A percentile compares a stretch with the other conserved stretches of the same genome.
Evolutionary conservation across 140 eudicot genomes (phyloP).

Genomic region (Oenanthe javanica): DNA sequence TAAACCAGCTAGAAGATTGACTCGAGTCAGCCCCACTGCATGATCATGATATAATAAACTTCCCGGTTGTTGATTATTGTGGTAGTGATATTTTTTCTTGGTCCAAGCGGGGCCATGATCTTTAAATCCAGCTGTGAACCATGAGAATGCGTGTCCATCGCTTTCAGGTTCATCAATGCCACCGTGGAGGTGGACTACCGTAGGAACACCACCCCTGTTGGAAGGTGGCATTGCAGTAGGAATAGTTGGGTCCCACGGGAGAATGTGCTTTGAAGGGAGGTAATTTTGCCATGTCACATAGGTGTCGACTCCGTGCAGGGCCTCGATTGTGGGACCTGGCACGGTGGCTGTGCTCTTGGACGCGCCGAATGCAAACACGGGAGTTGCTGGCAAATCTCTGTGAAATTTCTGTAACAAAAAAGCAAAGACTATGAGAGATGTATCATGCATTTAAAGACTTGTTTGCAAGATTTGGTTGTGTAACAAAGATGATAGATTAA

Average conservation of each 20-base stretch:
- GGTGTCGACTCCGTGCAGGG: slow-evolving; percentile 67
- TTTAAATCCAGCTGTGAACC: slow-evolving; percentile 65
- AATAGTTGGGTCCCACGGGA: slow-evolving; percentile 86
- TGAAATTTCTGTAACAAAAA: slow-evolving; percentile 63
- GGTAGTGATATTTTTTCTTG: slow-evolving; percentile 52
- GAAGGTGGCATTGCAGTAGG: slow-evolving; percentile 55
- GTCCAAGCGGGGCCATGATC: slow-evolving; percentile 71
- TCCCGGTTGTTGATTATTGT: slow-evolving; percentile 74
- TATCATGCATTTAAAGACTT: no score
- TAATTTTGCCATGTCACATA: slow-evolving; percentile 55
- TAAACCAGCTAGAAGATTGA: slow-evolving; percentile 82
- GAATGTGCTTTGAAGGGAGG: slow-evolving; percentile 78
- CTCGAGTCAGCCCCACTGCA: slow-evolving; percentile 85
- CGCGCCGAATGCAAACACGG: slow-evolving; percentile 75
- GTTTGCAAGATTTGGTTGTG: no score
- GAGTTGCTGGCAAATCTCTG: slow-evolving; percentile 66
- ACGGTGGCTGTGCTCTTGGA: slow-evolving; percentile 51
- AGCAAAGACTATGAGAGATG: background rate
- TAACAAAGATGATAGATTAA: no score
- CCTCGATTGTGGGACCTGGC: slow-evolving; percentile 92
- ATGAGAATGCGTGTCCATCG: slow-evolving; percentile 63
- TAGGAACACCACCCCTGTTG: slow-evolving; percentile 48
- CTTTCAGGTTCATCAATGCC: slow-evolving; percentile 77
- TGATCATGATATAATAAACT: slow-evolving; percentile 87
- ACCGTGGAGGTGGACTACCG: slow-evolving; percentile 93